Percentiles rank a stretch among this genome's conserved stretches.
Evolutionary conservation across 495 filamentous ascomycete species (phyloP).

Genomic region (Penicillium riverlandense): DNA sequence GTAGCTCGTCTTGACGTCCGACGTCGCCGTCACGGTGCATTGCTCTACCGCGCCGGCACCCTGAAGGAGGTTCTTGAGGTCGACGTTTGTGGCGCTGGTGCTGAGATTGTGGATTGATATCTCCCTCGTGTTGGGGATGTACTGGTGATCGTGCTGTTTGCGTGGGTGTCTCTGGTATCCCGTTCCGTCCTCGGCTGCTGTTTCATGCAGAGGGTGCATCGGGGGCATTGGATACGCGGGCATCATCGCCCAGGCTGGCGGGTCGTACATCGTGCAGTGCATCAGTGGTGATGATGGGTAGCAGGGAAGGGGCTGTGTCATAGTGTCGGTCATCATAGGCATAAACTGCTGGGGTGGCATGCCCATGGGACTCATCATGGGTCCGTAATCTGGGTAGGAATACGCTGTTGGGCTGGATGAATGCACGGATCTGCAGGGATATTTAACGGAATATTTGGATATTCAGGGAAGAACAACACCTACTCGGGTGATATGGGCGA

Average conservation of each 20-base stretch:
- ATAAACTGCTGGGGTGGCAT: conserved; percentile 23
- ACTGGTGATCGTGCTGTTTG: conserved; percentile 3
- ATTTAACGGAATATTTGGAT: neutral
- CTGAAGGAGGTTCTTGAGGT: conserved; percentile 16
- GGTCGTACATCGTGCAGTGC: conserved; percentile 22
- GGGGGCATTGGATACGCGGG: conserved; percentile 26
- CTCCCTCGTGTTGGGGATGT: conserved; percentile 8
- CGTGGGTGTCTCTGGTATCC: neutral
- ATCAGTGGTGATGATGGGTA: conserved; percentile 27
- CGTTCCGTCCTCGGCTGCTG: neutral
- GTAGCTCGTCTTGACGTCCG: conserved; percentile 14
- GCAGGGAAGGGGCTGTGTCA: conserved; percentile 17
- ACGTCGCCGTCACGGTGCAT: conserved; percentile 19
- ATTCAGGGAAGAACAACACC: neutral
- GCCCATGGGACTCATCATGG: conserved; percentile 20
- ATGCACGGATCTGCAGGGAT: conserved; percentile 15
- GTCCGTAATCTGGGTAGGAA: conserved; percentile 21
- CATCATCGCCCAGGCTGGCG: conserved; percentile 23
- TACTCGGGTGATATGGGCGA: conserved; percentile 37
- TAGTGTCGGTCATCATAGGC: conserved; percentile 24
- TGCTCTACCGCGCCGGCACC: conserved; percentile 21
- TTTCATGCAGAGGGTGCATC: conserved; percentile 10
- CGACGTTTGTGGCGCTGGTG: conserved; percentile 12
- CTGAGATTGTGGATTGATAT: conserved; percentile 25
- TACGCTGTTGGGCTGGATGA: conserved; percentile 15